A percentile compares a stretch with the other conserved stretches of the same genome.
Conservation (phyloP, 768 basidiomycete species). For the Tubosaeta brunneosetosa region DNA sequence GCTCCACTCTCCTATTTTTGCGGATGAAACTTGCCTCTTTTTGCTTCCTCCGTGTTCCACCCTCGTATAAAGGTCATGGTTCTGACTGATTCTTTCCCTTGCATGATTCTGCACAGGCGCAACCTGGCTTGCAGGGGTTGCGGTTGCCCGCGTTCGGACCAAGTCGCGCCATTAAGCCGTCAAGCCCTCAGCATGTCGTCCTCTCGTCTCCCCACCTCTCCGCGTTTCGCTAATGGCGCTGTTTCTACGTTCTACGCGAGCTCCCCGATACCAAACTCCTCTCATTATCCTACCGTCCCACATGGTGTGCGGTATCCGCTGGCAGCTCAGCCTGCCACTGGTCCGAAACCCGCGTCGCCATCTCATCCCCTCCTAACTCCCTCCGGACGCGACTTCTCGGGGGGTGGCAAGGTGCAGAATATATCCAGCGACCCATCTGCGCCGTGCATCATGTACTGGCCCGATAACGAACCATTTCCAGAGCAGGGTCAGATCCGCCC, state of each 20-base stretch:
- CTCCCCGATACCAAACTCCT: constrained; percentile 23
- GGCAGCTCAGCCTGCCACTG: constrained; percentile 18
- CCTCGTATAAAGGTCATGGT: constrained; percentile 27
- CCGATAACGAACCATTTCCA: constrained; percentile 82
- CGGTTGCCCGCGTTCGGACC: constrained; percentile 52
- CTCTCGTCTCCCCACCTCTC: constrained; percentile 22
- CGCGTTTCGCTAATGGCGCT: constrained; percentile 19
- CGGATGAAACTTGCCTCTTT: constrained; percentile 2
- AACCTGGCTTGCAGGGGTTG: constrained; percentile 76
- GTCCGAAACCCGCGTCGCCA: constrained; percentile 35
- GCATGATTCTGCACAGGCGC: constrained; percentile 57
- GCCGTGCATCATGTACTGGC: constrained; percentile 88
- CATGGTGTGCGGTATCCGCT: constrained; percentile 25
- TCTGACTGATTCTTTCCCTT: constrained; percentile 46
- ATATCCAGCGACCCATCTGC: constrained; percentile 64
- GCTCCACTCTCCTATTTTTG: constrained; percentile 26
- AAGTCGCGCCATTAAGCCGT: constrained; percentile 29
- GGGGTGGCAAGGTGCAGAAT: constrained; percentile 77
- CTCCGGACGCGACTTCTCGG: constrained; percentile 71
- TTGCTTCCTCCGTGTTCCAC: constrained; percentile 7
- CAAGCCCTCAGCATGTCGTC: constrained; percentile 25
- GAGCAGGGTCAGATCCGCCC: constrained; percentile 77
- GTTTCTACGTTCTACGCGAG: constrained; percentile 14
- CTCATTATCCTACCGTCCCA: constrained; percentile 27
- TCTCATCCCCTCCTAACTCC: constrained; percentile 77